Evolutionary conservation across 2,329 filamentous ascomycete species (phyloP).

Genomic region (Penicillium sp.): DNA sequence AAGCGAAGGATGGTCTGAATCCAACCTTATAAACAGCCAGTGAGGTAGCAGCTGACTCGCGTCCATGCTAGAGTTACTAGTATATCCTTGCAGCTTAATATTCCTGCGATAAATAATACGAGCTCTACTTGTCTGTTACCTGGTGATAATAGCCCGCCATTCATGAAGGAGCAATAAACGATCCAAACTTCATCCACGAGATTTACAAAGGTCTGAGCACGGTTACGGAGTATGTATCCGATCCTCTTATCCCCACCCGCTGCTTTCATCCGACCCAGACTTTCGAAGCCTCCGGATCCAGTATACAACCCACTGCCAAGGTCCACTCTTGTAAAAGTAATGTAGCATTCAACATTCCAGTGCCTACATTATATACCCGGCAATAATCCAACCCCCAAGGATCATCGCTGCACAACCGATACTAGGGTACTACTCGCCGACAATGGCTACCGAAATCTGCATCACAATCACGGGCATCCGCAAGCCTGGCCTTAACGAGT

Average conservation of each 20-base stretch:
- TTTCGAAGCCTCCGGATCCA: background rate
- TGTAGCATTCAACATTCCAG: constrained; percentile 5
- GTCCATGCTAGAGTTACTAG: background rate
- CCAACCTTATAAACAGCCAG: background rate
- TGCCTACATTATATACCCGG: background rate
- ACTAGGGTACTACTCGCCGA: background rate
- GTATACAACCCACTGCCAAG: background rate
- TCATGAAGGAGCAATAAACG: background rate
- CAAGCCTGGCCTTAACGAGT: constrained; percentile 36
- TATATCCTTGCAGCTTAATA: background rate
- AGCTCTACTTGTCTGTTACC: background rate
- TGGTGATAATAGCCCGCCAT: background rate
- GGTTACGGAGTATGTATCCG: background rate
- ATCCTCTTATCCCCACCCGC: background rate
- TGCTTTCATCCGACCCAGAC: background rate
- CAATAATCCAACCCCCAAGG: background rate
- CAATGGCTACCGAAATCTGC: constrained; percentile 12
- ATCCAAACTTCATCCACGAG: background rate
- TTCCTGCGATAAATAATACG: background rate
- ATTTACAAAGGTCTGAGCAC: background rate
- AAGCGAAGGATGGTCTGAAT: background rate
- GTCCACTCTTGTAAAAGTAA: background rate
- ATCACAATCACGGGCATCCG: constrained; percentile 37
- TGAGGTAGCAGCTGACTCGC: background rate
- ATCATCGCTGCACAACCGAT: background rate